Evolutionary conservation across 2,329 filamentous ascomycete genomes (phyloP).

Genomic region (Fusarium floridanum): DNA sequence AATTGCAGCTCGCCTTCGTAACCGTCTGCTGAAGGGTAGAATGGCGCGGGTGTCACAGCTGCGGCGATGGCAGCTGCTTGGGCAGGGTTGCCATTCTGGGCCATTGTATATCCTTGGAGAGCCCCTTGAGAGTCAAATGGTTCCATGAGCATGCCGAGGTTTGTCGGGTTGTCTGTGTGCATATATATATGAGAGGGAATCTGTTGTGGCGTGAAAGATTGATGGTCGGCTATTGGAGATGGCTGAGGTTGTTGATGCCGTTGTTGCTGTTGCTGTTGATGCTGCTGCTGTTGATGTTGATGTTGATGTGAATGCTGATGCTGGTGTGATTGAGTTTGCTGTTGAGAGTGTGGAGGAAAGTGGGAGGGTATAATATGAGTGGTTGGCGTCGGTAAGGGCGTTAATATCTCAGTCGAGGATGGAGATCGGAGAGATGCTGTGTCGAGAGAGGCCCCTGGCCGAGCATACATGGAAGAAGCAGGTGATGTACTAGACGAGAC

Average conservation of each 20-base stretch:
- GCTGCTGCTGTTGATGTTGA: slow-evolving; percentile 19
- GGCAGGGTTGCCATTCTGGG: slow-evolving; percentile 20
- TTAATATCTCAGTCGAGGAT: slow-evolving; percentile 27
- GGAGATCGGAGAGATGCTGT: slow-evolving; percentile 24
- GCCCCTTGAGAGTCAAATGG: slow-evolving; percentile 50
- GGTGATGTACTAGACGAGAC: slow-evolving; percentile 30
- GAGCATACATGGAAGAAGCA: slow-evolving; percentile 33
- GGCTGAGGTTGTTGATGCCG: slow-evolving; percentile 20
- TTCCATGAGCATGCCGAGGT: slow-evolving; percentile 57
- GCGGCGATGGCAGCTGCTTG: slow-evolving; percentile 18
- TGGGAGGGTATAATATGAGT: slow-evolving; percentile 21
- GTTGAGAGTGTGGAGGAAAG: slow-evolving; percentile 41
- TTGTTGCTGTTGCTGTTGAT: slow-evolving; percentile 21
- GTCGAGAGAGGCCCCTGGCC: slow-evolving; percentile 25
- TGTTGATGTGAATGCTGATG: slow-evolving; percentile 7
- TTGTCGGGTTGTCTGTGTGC: slow-evolving; percentile 11
- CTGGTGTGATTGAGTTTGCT: slow-evolving; percentile 27
- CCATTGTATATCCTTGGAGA: slow-evolving; percentile 30
- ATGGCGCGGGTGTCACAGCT: slow-evolving; percentile 8
- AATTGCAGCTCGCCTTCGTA: slow-evolving; percentile 61
- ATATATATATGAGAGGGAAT: slow-evolving; percentile 28
- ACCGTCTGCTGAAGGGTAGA: slow-evolving; percentile 56
- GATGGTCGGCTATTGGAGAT: slow-evolving; percentile 31
- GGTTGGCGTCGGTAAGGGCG: slow-evolving; percentile 19
- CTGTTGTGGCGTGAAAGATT: slow-evolving; percentile 37